Conservation (phyloP, 306 rosid species). For the Fragaria vesca region DNA sequence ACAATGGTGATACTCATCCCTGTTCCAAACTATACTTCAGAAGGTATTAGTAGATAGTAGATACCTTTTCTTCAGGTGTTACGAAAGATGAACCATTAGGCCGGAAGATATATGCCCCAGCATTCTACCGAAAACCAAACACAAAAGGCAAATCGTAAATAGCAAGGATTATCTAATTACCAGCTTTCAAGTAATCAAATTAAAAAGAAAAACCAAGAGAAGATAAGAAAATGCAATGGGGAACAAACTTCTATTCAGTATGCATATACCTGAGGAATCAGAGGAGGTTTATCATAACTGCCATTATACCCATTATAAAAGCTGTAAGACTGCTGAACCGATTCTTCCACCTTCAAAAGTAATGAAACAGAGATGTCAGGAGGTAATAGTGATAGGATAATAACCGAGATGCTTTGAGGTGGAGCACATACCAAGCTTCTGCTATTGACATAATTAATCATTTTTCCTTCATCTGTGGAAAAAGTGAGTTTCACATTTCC, state of each 20-base stretch:
- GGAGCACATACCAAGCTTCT: conserved; percentile 41
- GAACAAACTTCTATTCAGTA: not conserved
- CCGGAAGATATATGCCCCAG: conserved; percentile 59
- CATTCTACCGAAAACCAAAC: conserved; percentile 31
- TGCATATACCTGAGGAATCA: conserved; percentile 49
- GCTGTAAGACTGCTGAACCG: conserved; percentile 44
- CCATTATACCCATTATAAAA: conserved; percentile 48
- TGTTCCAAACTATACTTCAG: conserved; percentile 4
- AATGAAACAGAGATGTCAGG: conserved; percentile 5
- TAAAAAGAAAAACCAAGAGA: not conserved
- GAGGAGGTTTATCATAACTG: conserved; percentile 37
- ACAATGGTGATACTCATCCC: not conserved
- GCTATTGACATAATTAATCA: conserved; percentile 38
- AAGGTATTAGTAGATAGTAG: not conserved
- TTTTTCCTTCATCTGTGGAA: conserved; percentile 36
- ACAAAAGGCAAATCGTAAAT: not conserved
- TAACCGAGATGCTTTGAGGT: conserved; percentile 1
- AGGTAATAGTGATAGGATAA: not conserved
- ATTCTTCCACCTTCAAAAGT: conserved; percentile 42
- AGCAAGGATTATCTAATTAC: not conserved
- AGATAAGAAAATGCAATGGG: not conserved
- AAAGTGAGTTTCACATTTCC: conserved; percentile 49
- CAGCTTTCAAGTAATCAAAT: conserved; percentile 8
- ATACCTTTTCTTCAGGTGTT: conserved; percentile 42
- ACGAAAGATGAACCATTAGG: conserved; percentile 51